A percentile compares a stretch with the other conserved stretches of the same genome.
phyloP scores from a whole-genome alignment of 225 moss, liverwort and hornwort species.

The Bryoerythrophyllum caledonicum region DNA sequence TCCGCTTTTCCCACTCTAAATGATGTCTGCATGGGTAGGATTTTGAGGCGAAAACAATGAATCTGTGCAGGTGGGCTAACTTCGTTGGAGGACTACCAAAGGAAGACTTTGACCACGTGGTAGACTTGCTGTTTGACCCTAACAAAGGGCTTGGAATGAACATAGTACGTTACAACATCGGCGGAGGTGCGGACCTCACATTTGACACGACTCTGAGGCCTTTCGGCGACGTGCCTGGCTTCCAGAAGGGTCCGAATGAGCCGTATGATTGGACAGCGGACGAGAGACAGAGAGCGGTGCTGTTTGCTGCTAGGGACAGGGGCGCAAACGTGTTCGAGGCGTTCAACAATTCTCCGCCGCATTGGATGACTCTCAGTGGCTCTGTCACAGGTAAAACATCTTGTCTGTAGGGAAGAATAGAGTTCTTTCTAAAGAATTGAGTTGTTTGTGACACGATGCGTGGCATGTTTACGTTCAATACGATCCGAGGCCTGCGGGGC shows the following conservation, averaged over 20 bases:
- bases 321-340: slow-evolving; percentile 85
- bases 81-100: slow-evolving; percentile 89
- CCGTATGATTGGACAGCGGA: slow-evolving; percentile 91
- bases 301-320: slow-evolving; percentile 74
- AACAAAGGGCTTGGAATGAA: slow-evolving; percentile 85
- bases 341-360: slow-evolving; percentile 91
- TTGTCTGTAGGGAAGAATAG: not conserved
- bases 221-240: slow-evolving; percentile 86
- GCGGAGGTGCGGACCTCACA: slow-evolving; percentile 80
- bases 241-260: slow-evolving; percentile 50
- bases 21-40: not conserved
- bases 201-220: slow-evolving; percentile 84
- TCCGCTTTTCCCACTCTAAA: no score
- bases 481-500: slow-evolving; percentile 64
- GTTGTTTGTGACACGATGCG: slow-evolving; percentile 38
- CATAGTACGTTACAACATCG: slow-evolving; percentile 94
- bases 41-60: slow-evolving; percentile 6
- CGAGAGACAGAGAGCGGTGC: slow-evolving; percentile 74
- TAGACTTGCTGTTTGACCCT: slow-evolving; percentile 86
- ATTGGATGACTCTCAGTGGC: slow-evolving; percentile 94
- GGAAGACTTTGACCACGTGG: slow-evolving; percentile 63
- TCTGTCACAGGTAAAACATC: slow-evolving; percentile 77
- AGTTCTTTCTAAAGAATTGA: no score
- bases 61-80: slow-evolving; percentile 90
- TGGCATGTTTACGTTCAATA: slow-evolving; percentile 92